phyloP scores from a whole-genome alignment of 208 protist genomes.

The Leishmania amazonensis region DNA sequence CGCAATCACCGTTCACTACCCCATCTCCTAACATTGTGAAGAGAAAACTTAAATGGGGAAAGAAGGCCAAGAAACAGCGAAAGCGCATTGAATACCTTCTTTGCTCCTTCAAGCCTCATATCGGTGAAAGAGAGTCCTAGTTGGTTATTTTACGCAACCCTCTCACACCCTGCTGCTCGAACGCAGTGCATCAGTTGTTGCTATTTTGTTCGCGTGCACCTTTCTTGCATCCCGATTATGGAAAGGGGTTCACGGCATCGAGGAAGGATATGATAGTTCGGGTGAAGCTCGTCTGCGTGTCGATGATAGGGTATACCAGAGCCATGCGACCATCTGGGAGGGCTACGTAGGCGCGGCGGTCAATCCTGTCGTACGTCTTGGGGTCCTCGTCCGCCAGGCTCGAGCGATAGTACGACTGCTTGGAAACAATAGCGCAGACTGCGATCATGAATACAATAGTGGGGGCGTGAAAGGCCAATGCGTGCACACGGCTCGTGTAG shows the following conservation, averaged over 20 bases:
- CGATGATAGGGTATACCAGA: slow-evolving; percentile 87
- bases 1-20: background rate
- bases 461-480: slow-evolving; percentile 68
- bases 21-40: background rate
- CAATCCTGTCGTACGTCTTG: slow-evolving; percentile 85
- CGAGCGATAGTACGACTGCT: slow-evolving; percentile 87
- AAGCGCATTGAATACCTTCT: background rate
- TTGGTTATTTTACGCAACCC: slow-evolving; percentile 20
- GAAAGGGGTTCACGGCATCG: slow-evolving; percentile 85
- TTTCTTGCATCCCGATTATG: slow-evolving; percentile 34
- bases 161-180: background rate
- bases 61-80: background rate
- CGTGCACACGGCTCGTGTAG: slow-evolving; percentile 73
- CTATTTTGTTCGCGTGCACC: background rate
- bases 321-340: slow-evolving; percentile 92
- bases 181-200: background rate
- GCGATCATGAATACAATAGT: slow-evolving; percentile 74
- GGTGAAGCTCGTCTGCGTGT: slow-evolving; percentile 80
- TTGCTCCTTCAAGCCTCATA: slow-evolving; percentile 1
- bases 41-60: background rate
- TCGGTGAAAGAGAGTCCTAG: slow-evolving; percentile 14
- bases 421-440: slow-evolving; percentile 69
- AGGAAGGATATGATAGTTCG: slow-evolving; percentile 80
- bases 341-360: slow-evolving; percentile 89
- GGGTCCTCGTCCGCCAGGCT: slow-evolving; percentile 81